A percentile compares a stretch with the other conserved stretches of the same genome.
phyloP scores from a whole-genome alignment of 208 protist genomes.

The Crithidia mellificae region DNA sequence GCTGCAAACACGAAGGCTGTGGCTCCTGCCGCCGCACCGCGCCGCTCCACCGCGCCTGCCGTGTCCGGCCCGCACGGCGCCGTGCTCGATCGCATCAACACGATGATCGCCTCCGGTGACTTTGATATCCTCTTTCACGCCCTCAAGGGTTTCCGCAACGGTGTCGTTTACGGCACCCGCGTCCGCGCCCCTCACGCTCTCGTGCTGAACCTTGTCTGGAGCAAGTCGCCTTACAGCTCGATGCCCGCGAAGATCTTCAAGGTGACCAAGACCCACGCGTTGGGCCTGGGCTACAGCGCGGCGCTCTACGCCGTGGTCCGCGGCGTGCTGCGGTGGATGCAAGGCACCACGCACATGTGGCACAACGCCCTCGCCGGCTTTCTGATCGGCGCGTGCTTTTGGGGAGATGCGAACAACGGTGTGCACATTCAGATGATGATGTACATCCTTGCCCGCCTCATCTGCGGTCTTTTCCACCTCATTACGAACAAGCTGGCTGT shows the following conservation, averaged over 20 bases:
- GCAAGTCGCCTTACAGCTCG: constrained; percentile 56
- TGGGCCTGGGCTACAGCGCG: constrained; percentile 68
- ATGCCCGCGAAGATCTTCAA: constrained; percentile 63
- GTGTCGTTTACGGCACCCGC: constrained; percentile 81
- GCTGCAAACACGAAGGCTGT: background rate
- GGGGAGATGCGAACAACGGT: constrained; percentile 62
- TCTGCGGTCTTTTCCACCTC: constrained; percentile 64
- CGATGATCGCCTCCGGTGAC: constrained; percentile 66
- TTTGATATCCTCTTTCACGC: constrained; percentile 67
- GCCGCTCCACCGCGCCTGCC: background rate
- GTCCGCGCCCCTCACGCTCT: constrained; percentile 88
- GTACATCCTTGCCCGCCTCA: constrained; percentile 84
- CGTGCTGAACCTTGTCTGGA: constrained; percentile 88
- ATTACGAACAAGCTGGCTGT: constrained; percentile 37
- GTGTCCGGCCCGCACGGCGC: constrained; percentile 27
- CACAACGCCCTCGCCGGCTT: constrained; percentile 83
- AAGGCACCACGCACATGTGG: constrained; percentile 51
- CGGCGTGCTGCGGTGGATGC: constrained; percentile 37
- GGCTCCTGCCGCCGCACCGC: background rate
- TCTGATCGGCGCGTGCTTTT: constrained; percentile 67
- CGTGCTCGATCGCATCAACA: constrained; percentile 44
- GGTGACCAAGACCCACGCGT: constrained; percentile 71
- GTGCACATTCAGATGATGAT: constrained; percentile 91
- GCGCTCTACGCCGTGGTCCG: constrained; percentile 64
- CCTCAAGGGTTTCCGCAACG: constrained; percentile 86